These are phyloP conservation scores for Chalciporus piperatus DNA, from an alignment of 768 basidiomycete genomes.

Conservation along the genomic window DNA sequence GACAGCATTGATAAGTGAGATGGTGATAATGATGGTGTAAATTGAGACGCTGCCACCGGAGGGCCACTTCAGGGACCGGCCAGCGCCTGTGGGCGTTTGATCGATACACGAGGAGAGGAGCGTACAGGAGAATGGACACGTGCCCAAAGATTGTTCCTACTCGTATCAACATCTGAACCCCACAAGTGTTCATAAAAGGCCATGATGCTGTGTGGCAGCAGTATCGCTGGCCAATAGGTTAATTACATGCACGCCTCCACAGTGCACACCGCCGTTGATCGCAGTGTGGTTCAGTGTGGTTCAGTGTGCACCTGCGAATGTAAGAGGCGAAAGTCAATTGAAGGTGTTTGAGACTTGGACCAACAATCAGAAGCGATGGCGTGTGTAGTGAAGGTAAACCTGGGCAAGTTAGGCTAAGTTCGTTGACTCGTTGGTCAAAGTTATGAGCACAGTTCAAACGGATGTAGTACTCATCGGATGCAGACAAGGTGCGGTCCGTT, in stretches of 20 bases:
- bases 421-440: not conserved
- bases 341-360: conserved; percentile 3
- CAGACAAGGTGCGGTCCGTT: not conserved
- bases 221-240: not conserved
- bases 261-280: not conserved
- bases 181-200: not conserved
- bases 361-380: not conserved
- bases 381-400: not conserved
- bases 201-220: not conserved
- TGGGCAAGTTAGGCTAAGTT: too few relatives aligned
- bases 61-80: conserved; percentile 13
- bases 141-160: conserved; percentile 7
- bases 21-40: not conserved
- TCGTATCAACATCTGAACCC: conserved; percentile 4
- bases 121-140: conserved; percentile 19
- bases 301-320: not conserved
- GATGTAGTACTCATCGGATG: not conserved
- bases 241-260: conserved; percentile 1
- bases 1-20: not conserved
- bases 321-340: not conserved
- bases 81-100: conserved; percentile 1
- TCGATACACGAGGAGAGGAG: conserved; percentile 10
- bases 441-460: not conserved
- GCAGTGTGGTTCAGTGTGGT: not conserved
- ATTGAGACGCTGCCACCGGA: not conserved